phyloP scores from a whole-genome alignment of 495 filamentous ascomycete genomes.

The Aspergillus bridgeri region DNA sequence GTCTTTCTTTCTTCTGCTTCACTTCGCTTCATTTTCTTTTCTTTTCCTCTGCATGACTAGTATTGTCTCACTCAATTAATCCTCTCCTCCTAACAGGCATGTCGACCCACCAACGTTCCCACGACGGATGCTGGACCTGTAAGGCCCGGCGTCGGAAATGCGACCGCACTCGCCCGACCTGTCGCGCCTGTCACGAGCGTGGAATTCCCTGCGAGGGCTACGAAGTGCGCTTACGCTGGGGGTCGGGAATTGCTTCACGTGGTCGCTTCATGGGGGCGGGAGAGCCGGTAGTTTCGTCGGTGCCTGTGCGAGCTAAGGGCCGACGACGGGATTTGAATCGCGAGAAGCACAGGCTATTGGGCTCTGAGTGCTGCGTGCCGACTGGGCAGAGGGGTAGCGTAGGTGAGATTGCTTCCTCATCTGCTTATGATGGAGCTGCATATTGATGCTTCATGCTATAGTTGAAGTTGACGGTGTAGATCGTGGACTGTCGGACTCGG shows the following conservation, averaged over 20 bases:
- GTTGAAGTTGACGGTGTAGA: background rate
- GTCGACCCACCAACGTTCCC: slow-evolving; percentile 31
- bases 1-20: background rate
- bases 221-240: slow-evolving; percentile 35
- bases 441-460: too few relatives aligned
- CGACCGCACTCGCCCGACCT: slow-evolving; percentile 27
- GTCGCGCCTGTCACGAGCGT: slow-evolving; percentile 25
- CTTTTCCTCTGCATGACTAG: background rate
- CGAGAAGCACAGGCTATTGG: slow-evolving; percentile 7
- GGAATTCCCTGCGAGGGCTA: slow-evolving; percentile 34
- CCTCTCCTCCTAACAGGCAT: slow-evolving; percentile 18
- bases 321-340: slow-evolving; percentile 28
- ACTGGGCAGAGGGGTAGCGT: too few relatives aligned
- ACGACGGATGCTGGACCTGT: slow-evolving; percentile 39
- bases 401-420: too few relatives aligned
- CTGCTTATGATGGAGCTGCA: too few relatives aligned
- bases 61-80: background rate
- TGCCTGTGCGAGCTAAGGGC: slow-evolving; percentile 24
- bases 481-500: background rate
- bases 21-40: background rate
- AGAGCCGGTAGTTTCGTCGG: slow-evolving; percentile 26
- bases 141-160: slow-evolving; percentile 33
- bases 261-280: slow-evolving; percentile 34
- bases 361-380: too few relatives aligned
- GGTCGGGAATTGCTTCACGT: slow-evolving; percentile 35